Base-by-base conservation (phyloP, 805 yeast genomes). In the Ogataea trehaloabstinens region DNA sequence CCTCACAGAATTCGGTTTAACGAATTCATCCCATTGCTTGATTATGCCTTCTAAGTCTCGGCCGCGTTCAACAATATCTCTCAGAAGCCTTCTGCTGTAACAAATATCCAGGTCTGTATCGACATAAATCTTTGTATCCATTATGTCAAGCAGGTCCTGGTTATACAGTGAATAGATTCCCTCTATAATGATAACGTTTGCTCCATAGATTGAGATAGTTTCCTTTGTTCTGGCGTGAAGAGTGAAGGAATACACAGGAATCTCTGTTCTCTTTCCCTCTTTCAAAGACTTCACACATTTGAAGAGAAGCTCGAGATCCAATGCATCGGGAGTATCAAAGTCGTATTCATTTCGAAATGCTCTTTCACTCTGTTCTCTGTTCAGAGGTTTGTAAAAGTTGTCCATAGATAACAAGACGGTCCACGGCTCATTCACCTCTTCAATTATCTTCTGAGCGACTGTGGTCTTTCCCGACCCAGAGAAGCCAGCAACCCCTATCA, bases 21-120 rank as follows among this genome's bases (percentile, higher is more conserved):
- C 99, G 60, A 82, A 90, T 19, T 68, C 62, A 46, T 85, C 82
- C 98, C 98, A 93, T 56, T 93, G 99, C 48, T 77, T 73, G 42
- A 93, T 72, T 13, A 90, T 84, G 1, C 96, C 95, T 4, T 65
- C 70, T 24, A 90, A 66, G 51, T 90, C 96, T 43, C 99, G 69
- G 1, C 95, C 96, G 44, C 99, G 70, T 44, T 82, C 80, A 11
- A 85, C 70, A 37, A 88, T 89, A 59, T 93, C 99, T 54, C 99
- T 71, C 4, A 86, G 78, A 31, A 93, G 66, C 52, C 99, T 71
- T 53, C 99, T 72, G 4, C 96, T 90, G 51, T 93, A 70, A 61
- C 99, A 93, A 12, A 91, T 76, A 57, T 93, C 99, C 49, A 89
- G 69, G 54, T 90, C 98, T 2, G 97, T 93, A 51, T 91, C 97